These are phyloP conservation scores for Talaromyces sp. DNA, from an alignment of 2,329 filamentous ascomycete genomes.

Conservation along the genomic window DNA sequence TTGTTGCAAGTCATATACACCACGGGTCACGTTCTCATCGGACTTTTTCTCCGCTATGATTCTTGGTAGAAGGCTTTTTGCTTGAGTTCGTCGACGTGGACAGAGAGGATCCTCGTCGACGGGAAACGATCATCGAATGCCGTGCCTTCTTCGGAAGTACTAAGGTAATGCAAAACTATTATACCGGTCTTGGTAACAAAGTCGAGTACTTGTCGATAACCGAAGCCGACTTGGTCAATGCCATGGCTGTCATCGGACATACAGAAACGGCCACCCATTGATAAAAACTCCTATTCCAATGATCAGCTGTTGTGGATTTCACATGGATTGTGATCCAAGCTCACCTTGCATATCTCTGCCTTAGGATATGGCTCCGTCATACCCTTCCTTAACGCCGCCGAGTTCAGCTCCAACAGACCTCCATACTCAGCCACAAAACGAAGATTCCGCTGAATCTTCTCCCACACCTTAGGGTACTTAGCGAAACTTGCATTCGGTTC, in stretches of 20 bases:
- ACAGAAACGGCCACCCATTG: conserved; percentile 74
- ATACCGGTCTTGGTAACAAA: conserved; percentile 59
- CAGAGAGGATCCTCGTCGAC: conserved; percentile 30
- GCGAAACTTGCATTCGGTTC: conserved; percentile 62
- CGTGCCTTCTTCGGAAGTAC: conserved; percentile 19
- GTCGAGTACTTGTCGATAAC: conserved; percentile 67
- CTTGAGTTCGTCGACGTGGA: conserved; percentile 35
- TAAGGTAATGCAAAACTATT: conserved; percentile 37
- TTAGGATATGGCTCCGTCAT: conserved; percentile 87
- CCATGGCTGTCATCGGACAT: conserved; percentile 95
- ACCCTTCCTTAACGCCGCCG: conserved; percentile 81
- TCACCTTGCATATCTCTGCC: conserved; percentile 64
- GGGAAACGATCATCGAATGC: conserved; percentile 37
- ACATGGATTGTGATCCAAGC: not conserved
- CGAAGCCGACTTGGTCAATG: conserved; percentile 78
- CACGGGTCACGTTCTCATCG: not conserved
- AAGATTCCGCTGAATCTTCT: conserved; percentile 70
- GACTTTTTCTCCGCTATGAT: not conserved
- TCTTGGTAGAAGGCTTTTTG: conserved; percentile 14
- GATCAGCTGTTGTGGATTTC: conserved; percentile 20
- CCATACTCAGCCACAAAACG: conserved; percentile 67
- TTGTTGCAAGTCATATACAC: conserved; percentile 1
- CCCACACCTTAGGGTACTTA: conserved; percentile 66
- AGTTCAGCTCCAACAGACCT: conserved; percentile 86
- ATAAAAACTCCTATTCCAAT: conserved; percentile 61